Evolutionary conservation across 2,329 filamentous ascomycete genomes (phyloP).

Genomic region (Ambrosiella beaveri): DNA sequence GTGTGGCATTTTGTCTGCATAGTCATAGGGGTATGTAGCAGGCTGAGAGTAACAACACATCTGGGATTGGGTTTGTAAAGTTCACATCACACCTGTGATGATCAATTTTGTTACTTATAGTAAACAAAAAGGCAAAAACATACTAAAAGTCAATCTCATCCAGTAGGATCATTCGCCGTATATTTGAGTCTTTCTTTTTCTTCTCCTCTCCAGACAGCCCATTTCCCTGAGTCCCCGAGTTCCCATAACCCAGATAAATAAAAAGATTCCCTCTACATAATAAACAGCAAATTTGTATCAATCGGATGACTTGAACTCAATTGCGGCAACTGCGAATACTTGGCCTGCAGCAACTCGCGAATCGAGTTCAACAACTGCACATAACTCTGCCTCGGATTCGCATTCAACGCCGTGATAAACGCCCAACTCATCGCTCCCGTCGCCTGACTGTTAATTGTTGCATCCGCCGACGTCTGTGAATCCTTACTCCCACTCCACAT

Average conservation of each 20-base stretch:
- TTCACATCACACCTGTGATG: too few relatives aligned
- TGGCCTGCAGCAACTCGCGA: conserved; percentile 60
- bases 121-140: too few relatives aligned
- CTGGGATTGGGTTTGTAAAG: too few relatives aligned
- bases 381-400: conserved; percentile 83
- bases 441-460: conserved; percentile 63
- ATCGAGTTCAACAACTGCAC: conserved; percentile 80
- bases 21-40: too few relatives aligned
- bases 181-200: too few relatives aligned
- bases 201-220: too few relatives aligned
- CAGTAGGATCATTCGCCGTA: too few relatives aligned
- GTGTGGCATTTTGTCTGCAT: too few relatives aligned
- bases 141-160: too few relatives aligned
- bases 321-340: conserved; percentile 80
- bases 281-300: conserved; percentile 46
- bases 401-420: conserved; percentile 68
- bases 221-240: too few relatives aligned
- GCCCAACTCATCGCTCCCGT: conserved; percentile 91
- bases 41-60: too few relatives aligned
- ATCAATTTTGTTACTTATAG: too few relatives aligned
- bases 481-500: conserved; percentile 92
- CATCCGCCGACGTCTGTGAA: conserved; percentile 74
- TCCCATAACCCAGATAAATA: neutral
- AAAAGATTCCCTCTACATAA: conserved; percentile 31
- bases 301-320: conserved; percentile 80